These are phyloP conservation scores for Lichtheimia hyalospora DNA, from an alignment of 371 early-diverging fungal genomes.

Conservation along the genomic window DNA sequence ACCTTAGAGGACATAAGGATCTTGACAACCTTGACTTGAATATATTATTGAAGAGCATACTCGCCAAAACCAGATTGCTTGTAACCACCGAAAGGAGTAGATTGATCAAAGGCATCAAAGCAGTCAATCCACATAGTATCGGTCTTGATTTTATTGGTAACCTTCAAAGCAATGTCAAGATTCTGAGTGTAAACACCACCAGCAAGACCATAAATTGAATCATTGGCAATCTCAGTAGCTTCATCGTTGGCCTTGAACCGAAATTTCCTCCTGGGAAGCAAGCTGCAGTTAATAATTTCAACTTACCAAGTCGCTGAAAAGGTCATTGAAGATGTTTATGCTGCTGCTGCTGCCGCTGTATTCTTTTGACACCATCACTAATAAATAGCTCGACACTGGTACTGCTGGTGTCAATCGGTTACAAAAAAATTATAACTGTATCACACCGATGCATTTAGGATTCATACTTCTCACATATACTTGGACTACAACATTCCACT, in stretches of 20 bases:
- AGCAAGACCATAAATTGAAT: slow-evolving; percentile 81
- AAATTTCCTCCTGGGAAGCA: slow-evolving; percentile 95
- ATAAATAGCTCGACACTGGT: too few relatives aligned
- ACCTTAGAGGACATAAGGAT: slow-evolving; percentile 15
- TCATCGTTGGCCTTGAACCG: slow-evolving; percentile 80
- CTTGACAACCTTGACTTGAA: slow-evolving; percentile 66
- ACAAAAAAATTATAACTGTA: too few relatives aligned
- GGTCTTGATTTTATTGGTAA: slow-evolving; percentile 65
- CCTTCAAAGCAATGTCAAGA: slow-evolving; percentile 60
- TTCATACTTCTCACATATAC: too few relatives aligned
- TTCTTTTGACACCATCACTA: too few relatives aligned
- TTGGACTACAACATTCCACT: too few relatives aligned
- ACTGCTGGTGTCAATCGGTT: too few relatives aligned
- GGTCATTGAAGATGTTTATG: too few relatives aligned
- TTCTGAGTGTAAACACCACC: slow-evolving; percentile 76
- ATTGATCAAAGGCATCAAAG: slow-evolving; percentile 43
- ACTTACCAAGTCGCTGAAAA: too few relatives aligned
- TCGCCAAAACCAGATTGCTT: slow-evolving; percentile 83
- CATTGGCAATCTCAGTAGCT: slow-evolving; percentile 75
- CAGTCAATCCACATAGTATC: slow-evolving; percentile 80
- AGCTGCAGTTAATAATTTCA: slow-evolving; percentile 65
- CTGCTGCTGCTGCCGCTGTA: too few relatives aligned
- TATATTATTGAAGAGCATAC: slow-evolving; percentile 70
- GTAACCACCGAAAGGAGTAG: slow-evolving; percentile 87
- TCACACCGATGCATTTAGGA: too few relatives aligned